Percentiles rank a stretch among this genome's conserved stretches.
These are phyloP conservation scores for Penicillium simplicissimum DNA, from an alignment of 495 filamentous ascomycete genomes.

Conservation along the genomic window DNA sequence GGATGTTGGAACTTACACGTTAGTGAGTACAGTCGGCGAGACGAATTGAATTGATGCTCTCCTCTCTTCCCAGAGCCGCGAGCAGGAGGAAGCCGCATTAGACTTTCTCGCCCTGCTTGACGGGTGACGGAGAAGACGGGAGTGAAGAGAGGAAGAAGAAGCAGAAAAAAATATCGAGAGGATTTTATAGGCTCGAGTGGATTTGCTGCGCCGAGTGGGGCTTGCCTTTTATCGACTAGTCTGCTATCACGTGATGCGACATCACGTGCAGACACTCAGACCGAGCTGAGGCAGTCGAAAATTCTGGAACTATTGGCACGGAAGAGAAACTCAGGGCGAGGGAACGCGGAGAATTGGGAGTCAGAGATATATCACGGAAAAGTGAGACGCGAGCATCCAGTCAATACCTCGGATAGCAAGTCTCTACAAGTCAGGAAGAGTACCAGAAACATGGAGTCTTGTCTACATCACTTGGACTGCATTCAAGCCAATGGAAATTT, in stretches of 20 bases:
- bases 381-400: neutral
- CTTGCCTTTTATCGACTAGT: neutral
- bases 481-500: neutral
- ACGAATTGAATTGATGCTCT: neutral
- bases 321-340: too few species aligned
- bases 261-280: too few species aligned
- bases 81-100: constrained; percentile 16
- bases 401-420: neutral
- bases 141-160: constrained; percentile 20
- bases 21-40: constrained; percentile 5
- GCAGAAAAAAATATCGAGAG: constrained; percentile 32
- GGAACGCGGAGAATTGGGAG: neutral
- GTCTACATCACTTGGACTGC: neutral
- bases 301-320: neutral
- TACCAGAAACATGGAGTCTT: neutral
- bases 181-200: constrained; percentile 40
- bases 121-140: neutral
- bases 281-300: too few species aligned
- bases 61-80: neutral
- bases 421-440: neutral
- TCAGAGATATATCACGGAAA: neutral
- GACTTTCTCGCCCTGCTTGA: constrained; percentile 9
- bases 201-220: constrained; percentile 30
- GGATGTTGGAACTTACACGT: constrained; percentile 26
- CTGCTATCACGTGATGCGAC: neutral